Evolutionary conservation across 805 yeast species (phyloP), one percentile per base, ranked within the genome.

Genomic region (Candida morakotiae): DNA sequence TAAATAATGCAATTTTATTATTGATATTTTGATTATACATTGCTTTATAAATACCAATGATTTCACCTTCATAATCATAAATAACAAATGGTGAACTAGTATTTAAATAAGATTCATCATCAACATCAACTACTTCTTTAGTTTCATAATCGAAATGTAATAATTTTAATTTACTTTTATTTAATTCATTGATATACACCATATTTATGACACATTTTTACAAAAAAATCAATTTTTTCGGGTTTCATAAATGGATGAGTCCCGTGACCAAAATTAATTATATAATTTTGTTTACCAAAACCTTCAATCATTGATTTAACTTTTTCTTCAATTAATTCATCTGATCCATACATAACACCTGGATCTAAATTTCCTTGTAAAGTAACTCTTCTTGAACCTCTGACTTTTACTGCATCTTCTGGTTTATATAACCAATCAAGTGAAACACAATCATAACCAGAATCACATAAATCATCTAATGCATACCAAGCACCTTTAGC

Each of bases 401-500:
- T 80, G 10, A 82, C 71, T 52, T 77, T 73, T 18, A 84, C 87
- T 2, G 98, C 97, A 43, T 85, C 87, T 28, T 69, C 77, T 10
- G 98, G 98, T 47, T 75, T 81, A 65, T 81, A 82, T 26, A 79
- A 66, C 97, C 98, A 93, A 60, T 93, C 98, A 40, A 93, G 73
- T 2, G 97, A 88, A n/a, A 93, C 87, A 13, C 78, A 78, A 53
- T 88, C 81, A 62, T 87, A 93, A 9, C 89, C 93, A 5, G 85
- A 66, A 32, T 77, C 79, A 54, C 95, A 83, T 42, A 93, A 69
- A 38, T 81, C 83, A 48, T 91, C 89, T 35, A 93, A 68, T 4
- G 98, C 96, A 52, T 87, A 91, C 97, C 97, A 91, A 0, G 98
- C 93, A 29, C 96, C 96, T 65, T 89, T 93, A 20, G 97, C 88